Conservation (phyloP, 1,284 basidiomycete genomes). For the Pulveroboletus sp. region DNA sequence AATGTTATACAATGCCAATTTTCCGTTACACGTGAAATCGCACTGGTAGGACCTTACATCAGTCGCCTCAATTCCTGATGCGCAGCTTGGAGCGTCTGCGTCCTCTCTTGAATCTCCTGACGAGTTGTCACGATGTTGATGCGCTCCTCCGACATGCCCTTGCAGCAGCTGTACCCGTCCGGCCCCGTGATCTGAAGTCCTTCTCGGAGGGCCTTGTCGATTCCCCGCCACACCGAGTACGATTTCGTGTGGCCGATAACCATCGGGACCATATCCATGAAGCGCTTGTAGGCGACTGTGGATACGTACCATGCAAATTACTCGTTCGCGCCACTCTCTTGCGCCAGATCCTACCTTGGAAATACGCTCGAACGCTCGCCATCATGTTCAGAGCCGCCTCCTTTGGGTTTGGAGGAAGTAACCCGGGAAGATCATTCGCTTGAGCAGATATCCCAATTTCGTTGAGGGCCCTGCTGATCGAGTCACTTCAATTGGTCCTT, state of each 20-base stretch:
- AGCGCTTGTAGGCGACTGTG: constrained; percentile 69
- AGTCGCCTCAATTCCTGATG: constrained; percentile 45
- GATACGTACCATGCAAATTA: not conserved
- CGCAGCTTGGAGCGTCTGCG: constrained; percentile 53
- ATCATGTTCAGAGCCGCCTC: constrained; percentile 63
- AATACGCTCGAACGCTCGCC: constrained; percentile 72
- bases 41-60: constrained; percentile 12
- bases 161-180: constrained; percentile 39
- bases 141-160: constrained; percentile 57
- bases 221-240: constrained; percentile 46
- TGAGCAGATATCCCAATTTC: constrained; percentile 46
- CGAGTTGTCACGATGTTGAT: constrained; percentile 47
- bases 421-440: constrained; percentile 48
- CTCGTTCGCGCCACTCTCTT: not conserved
- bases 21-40: not conserved
- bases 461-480: constrained; percentile 39
- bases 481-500: not conserved
- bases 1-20: not conserved
- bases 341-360: constrained; percentile 51
- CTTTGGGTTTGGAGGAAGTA: constrained; percentile 55
- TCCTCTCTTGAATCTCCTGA: constrained; percentile 51
- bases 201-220: constrained; percentile 48
- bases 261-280: constrained; percentile 62
- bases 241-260: constrained; percentile 65
- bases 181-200: constrained; percentile 43